A percentile compares a stretch with the other conserved stretches of the same genome.
These are phyloP conservation scores for Dioscorea cayenensis DNA, from an alignment of 116 monocot species.

Conservation along the genomic window DNA sequence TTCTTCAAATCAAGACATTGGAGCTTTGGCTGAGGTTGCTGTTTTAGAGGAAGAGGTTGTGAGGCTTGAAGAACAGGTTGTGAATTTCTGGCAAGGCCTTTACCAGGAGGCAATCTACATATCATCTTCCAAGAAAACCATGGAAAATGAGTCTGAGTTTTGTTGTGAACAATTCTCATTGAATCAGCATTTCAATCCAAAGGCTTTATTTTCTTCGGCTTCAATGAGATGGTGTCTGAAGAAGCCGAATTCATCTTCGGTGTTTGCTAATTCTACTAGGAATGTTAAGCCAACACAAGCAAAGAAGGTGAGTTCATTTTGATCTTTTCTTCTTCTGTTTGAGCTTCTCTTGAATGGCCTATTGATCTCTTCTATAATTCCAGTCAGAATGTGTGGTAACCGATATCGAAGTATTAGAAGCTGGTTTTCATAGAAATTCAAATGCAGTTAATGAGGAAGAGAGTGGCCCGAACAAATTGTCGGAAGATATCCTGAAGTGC, in stretches of 20 bases:
- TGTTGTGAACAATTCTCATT: slow-evolving; percentile 6
- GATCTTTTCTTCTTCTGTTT: background rate
- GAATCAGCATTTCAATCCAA: background rate
- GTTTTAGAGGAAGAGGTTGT: slow-evolving; percentile 94
- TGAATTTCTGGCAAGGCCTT: slow-evolving; percentile 75
- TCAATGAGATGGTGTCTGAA: slow-evolving; percentile 2
- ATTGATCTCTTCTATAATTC: background rate
- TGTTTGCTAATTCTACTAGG: slow-evolving; percentile 20
- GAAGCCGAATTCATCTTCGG: too few relatives aligned
- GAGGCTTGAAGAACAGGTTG: slow-evolving; percentile 80
- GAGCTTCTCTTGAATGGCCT: background rate
- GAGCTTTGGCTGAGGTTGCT: slow-evolving; percentile 99
- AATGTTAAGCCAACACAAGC: slow-evolving; percentile 35
- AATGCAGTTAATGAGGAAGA: slow-evolving; percentile 21
- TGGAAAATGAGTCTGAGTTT: slow-evolving; percentile 24
- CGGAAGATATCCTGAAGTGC: slow-evolving; percentile 70
- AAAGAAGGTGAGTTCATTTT: slow-evolving; percentile 24
- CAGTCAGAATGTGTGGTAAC: slow-evolving; percentile 15
- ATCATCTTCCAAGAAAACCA: slow-evolving; percentile 46
- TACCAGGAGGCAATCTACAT: slow-evolving; percentile 74
- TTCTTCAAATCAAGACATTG: slow-evolving; percentile 37
- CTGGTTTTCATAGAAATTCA: slow-evolving; percentile 6
- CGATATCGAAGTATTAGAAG: slow-evolving; percentile 12
- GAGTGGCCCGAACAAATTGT: slow-evolving; percentile 56
- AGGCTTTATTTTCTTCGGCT: background rate